Base-by-base conservation (phyloP, 2,329 filamentous ascomycete species). In the Plectosphaerella sp. region DNA sequence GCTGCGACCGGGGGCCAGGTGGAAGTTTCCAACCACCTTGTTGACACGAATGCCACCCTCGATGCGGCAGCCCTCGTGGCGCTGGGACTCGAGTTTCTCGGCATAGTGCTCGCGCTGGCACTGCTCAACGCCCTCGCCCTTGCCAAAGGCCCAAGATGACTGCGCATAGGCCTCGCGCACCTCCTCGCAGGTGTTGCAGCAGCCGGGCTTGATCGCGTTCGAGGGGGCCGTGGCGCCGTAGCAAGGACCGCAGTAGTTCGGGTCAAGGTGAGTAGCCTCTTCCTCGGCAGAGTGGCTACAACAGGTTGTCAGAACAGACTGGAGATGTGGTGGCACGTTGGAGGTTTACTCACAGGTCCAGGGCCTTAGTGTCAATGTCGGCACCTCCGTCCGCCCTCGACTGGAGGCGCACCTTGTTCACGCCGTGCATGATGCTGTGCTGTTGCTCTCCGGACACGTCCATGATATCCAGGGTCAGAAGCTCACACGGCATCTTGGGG, bases 1-100 rank as follows among this genome's bases (percentile, higher is more conserved):
- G 69, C 88, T 93, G 72, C 93, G 90, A 62, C 94, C 94, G 1
- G 94, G 94, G 1, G 95, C 94, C 62, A 99, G 88, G 72, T 99
- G 94, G 80, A 99, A 99, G 76, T 99, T 99, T 52, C 94, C 94
- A 51, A 99, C 82, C 24, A 99, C 94, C 75, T 99, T 99, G 80
- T 99, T 99, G 59, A 99, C 95, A 47, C 90, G 89, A 61, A 99
- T 82, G 39, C 84, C 84, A 54, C 94, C 94, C 69, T 97, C 91
- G 58, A 99, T 88, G 48, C 94, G 89, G 73, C 94, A 99, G 54
- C 94, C 94, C 73, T 99, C 95, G 49, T 86, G 82, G 52, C 92
- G 84, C 74, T 97, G 93, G 57, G 84, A 85, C 65, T 96, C 90
- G 54, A 99, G 79, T 62, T 87, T 88, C 71, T 97, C 89, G 55